A percentile compares a stretch with the other conserved stretches of the same genome.
phyloP scores from a whole-genome alignment of 257 asterid species.

The Nyctanthes arbortristis region DNA sequence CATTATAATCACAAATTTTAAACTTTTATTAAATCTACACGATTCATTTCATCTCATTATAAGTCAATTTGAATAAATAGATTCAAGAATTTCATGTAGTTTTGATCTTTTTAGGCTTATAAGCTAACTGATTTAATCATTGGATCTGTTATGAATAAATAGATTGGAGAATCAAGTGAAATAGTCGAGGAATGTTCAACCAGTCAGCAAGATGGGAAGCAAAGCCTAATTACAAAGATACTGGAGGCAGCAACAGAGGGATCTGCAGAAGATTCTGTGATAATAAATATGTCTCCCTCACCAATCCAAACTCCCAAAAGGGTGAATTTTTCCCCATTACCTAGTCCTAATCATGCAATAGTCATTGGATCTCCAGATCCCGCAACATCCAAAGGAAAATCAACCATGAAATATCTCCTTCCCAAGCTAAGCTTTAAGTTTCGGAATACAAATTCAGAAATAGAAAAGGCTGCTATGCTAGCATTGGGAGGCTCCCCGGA shows the following conservation, averaged over 20 bases:
- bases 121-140: background rate
- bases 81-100: background rate
- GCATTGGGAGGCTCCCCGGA: constrained; percentile 67
- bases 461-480: constrained; percentile 73
- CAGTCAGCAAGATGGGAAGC: constrained; percentile 27
- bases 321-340: constrained; percentile 82
- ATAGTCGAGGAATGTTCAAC: constrained; percentile 57
- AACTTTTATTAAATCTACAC: no score
- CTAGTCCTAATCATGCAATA: constrained; percentile 62
- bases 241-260: constrained; percentile 41
- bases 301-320: constrained; percentile 65
- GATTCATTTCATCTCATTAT: no score
- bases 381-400: constrained; percentile 52
- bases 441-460: constrained; percentile 59
- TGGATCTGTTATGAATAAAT: constrained; percentile 2
- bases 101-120: background rate
- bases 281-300: constrained; percentile 64
- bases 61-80: no score
- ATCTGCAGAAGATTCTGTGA: constrained; percentile 50
- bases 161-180: constrained; percentile 71
- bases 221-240: constrained; percentile 36
- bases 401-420: constrained; percentile 59
- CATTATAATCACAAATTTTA: no score
- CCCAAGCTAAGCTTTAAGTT: constrained; percentile 87
- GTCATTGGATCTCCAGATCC: constrained; percentile 59